A percentile compares a stretch with the other conserved stretches of the same genome.
These are phyloP conservation scores for Leccinellum luteum DNA, from an alignment of 768 basidiomycete genomes.

Conservation along the genomic window DNA sequence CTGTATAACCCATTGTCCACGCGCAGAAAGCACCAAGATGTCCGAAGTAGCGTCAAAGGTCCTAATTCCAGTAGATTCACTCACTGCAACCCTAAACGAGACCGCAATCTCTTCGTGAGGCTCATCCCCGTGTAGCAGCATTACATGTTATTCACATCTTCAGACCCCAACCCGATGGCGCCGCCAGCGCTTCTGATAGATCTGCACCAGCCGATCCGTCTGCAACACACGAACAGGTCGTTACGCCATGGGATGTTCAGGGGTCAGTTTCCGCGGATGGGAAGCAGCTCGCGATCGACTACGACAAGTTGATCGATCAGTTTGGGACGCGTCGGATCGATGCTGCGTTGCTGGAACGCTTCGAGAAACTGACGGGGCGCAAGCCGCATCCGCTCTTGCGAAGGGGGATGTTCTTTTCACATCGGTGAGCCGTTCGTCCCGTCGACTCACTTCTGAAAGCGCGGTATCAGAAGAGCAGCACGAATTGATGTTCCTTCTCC, in stretches of 20 bases:
- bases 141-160: neutral
- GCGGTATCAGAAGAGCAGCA: neutral
- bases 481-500: constrained; percentile 1
- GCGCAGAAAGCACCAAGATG: constrained; percentile 13
- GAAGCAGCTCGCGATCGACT: constrained; percentile 91
- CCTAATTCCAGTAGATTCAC: constrained; percentile 23
- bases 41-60: constrained; percentile 24
- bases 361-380: constrained; percentile 87
- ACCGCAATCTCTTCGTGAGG: constrained; percentile 33
- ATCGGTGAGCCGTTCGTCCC: constrained; percentile 54
- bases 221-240: constrained; percentile 60
- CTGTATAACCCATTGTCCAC: neutral
- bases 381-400: constrained; percentile 86
- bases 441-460: neutral
- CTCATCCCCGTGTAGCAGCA: neutral
- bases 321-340: constrained; percentile 91
- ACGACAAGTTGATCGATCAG: constrained; percentile 90
- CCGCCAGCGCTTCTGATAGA: neutral
- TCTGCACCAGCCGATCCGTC: constrained; percentile 30
- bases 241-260: constrained; percentile 98
- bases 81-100: constrained; percentile 27
- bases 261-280: constrained; percentile 87
- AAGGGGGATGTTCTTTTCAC: constrained; percentile 96
- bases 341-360: constrained; percentile 73
- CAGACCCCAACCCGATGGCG: constrained; percentile 14